Percentiles rank a stretch among this genome's conserved stretches.
These are phyloP conservation scores for Zea mays DNA, from an alignment of 176 grass and related monocot genomes.

Conservation along the genomic window Zm-B73-REFERENCE-NAM-5.0 NC_050101.1:89020001-89020500, in stretches of 20 bases:
- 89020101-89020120: constrained; percentile 14
- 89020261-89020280: constrained; percentile 20
- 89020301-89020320: constrained; percentile 31
- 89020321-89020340: constrained; percentile 71
- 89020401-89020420: constrained; percentile 93
- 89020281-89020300: constrained; percentile 24
- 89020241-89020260: constrained; percentile 25
- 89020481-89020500: constrained; percentile 21
- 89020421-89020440: constrained; percentile 60
- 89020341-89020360: constrained; percentile 97
- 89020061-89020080: background rate
- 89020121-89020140: constrained; percentile 2
- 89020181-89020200: constrained; percentile 16
- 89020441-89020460: constrained; percentile 1
- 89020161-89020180: constrained; percentile 8
- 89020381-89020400: constrained; percentile 90
- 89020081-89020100: background rate
- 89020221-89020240: constrained; percentile 3
- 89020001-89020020: background rate
- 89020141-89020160: constrained; percentile 8
- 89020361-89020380: constrained; percentile 99
- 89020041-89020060: constrained; percentile 19
- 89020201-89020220: background rate
- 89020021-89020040: constrained; percentile 8
- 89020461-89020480: constrained; percentile 13